Conservation (phyloP, 331 rosid genomes). For the Quercus tomentella region DNA sequence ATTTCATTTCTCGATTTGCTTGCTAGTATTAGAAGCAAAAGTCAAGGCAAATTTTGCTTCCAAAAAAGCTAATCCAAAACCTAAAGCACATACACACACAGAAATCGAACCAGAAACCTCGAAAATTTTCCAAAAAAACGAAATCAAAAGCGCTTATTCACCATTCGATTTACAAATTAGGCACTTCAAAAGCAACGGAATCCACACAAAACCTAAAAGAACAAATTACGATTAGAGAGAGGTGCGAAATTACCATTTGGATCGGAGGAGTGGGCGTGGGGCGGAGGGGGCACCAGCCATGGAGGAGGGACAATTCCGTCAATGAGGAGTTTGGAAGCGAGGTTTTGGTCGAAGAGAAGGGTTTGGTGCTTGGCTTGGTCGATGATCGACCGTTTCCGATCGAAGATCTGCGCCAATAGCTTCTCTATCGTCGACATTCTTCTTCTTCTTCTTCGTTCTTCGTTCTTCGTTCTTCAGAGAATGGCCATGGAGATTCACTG, state of each 20-base stretch:
- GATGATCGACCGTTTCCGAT: conserved; percentile 59
- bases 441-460: neutral
- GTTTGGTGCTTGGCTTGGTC: conserved; percentile 66
- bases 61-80: neutral
- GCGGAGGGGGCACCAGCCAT: conserved; percentile 50
- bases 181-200: neutral
- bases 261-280: conserved; percentile 25
- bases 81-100: neutral
- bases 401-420: conserved; percentile 71
- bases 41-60: neutral
- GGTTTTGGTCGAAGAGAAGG: conserved; percentile 59
- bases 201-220: neutral
- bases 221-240: neutral
- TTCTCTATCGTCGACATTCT: conserved; percentile 67
- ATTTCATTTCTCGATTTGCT: neutral
- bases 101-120: neutral
- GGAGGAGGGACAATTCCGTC: conserved; percentile 75
- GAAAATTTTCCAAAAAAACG: neutral
- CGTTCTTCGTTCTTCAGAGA: conserved; percentile 15
- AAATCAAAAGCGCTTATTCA: neutral
- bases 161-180: no score
- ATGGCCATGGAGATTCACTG: conserved; percentile 21
- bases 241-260: conserved; percentile 23
- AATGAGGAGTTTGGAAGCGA: conserved; percentile 69
- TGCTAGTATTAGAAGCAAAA: neutral